Evolutionary conservation across 2,329 filamentous ascomycete species (phyloP).

Genomic region (Fusarium veterinarium): DNA sequence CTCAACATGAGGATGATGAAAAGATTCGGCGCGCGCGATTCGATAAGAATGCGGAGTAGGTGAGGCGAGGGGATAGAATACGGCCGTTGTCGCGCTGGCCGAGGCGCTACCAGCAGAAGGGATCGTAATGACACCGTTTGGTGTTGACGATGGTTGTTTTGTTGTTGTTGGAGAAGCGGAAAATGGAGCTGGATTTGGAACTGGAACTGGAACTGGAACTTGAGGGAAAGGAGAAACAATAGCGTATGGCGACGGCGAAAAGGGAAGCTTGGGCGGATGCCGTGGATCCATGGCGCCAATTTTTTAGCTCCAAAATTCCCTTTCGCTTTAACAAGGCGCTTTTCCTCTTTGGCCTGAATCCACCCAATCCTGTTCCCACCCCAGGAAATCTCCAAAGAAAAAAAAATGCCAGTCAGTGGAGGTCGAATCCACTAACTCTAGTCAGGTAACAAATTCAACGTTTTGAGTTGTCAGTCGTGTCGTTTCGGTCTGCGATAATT

Average conservation of each 20-base stretch:
- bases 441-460: background rate
- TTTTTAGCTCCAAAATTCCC: slow-evolving; percentile 51
- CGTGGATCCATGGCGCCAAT: slow-evolving; percentile 49
- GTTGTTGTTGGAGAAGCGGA: slow-evolving; percentile 34
- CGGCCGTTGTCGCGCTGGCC: slow-evolving; percentile 25
- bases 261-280: slow-evolving; percentile 49
- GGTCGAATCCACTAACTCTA: slow-evolving; percentile 14
- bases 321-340: slow-evolving; percentile 22
- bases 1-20: slow-evolving; percentile 34
- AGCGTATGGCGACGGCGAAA: slow-evolving; percentile 47
- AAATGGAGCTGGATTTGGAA: slow-evolving; percentile 9
- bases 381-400: slow-evolving; percentile 42
- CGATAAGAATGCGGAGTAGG: slow-evolving; percentile 22
- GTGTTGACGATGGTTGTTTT: slow-evolving; percentile 26
- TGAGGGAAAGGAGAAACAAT: slow-evolving; percentile 46
- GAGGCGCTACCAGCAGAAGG: slow-evolving; percentile 23
- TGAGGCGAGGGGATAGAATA: slow-evolving; percentile 10
- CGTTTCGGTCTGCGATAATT: slow-evolving; percentile 1
- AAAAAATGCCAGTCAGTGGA: slow-evolving; percentile 33
- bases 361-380: slow-evolving; percentile 42
- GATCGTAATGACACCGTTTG: slow-evolving; percentile 22
- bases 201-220: slow-evolving; percentile 7
- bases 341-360: background rate
- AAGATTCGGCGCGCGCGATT: slow-evolving; percentile 36
- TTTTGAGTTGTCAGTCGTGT: background rate